Evolutionary conservation across 768 basidiomycete species (phyloP).

Genomic region (Glaciozyma martinii): DNA sequence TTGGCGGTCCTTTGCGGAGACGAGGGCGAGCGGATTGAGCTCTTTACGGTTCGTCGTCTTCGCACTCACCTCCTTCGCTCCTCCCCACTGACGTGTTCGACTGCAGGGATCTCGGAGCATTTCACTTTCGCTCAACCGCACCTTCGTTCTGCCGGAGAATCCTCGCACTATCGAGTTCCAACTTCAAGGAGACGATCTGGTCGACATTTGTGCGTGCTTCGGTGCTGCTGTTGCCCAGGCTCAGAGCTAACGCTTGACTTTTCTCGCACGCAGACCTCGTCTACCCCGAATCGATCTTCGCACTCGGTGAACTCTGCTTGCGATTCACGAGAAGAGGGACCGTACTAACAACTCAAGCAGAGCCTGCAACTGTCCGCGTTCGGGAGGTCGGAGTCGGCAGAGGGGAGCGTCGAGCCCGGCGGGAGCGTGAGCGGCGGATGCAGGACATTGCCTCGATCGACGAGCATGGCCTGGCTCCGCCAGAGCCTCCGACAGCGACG

Average conservation of each 20-base stretch:
- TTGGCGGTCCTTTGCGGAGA: constrained; percentile 88
- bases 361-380: constrained; percentile 88
- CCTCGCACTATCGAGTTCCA: constrained; percentile 79
- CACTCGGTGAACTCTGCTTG: constrained; percentile 41
- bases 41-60: constrained; percentile 82
- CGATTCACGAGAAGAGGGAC: no score
- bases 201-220: constrained; percentile 58
- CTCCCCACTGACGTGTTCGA: neutral
- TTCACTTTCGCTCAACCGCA: constrained; percentile 69
- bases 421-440: constrained; percentile 65
- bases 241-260: neutral
- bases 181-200: constrained; percentile 82
- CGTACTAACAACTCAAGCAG: constrained; percentile 33
- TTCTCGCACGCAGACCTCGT: constrained; percentile 44
- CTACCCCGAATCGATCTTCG: constrained; percentile 84
- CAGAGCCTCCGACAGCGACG: constrained; percentile 45
- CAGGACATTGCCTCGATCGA: constrained; percentile 46
- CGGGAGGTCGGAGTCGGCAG: constrained; percentile 85
- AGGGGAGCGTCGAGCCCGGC: constrained; percentile 73
- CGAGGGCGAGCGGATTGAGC: constrained; percentile 82
- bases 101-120: constrained; percentile 48
- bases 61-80: neutral
- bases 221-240: constrained; percentile 20
- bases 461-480: constrained; percentile 40
- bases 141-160: constrained; percentile 85